Evolutionary conservation across 371 early-diverging fungal species (phyloP), one percentile per base, ranked within the genome.

Genomic region (Phascolomyces articulosus): DNA sequence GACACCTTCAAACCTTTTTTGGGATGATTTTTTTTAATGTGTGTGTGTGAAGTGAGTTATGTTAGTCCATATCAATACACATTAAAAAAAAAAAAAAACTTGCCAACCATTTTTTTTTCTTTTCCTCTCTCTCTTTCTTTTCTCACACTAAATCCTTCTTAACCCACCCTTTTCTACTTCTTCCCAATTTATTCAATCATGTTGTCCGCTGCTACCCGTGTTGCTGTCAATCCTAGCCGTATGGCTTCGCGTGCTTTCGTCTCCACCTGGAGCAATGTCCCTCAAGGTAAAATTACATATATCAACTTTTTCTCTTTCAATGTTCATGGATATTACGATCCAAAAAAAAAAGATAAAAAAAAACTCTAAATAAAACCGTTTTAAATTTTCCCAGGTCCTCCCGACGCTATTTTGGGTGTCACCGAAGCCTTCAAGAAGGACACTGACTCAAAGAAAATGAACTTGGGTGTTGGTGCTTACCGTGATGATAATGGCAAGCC

Each of bases 401-500:
- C 98, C 55, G 98, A 98, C 79, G 92, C 97, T 28, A 98, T 98
- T 74, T 89, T 98, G 63, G 95, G 94, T 69, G 93, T 98, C 63
- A 95, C 95, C 59, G 99, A 97, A 75, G 98, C 98, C 26, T 98
- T 90, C 89, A 96, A 94, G 90, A 90, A 85, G 66, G 97, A 98
- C 73, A 79, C 78, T 53, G 90, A 94, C 75, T 78, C 95, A 15
- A 84, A 83, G 67, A 98, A 98, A 90, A 98, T 98, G 91, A 98
- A 98, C 87, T 85, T 98, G 63, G 97, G 98, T 71, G 98, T 97
- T 27, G 99, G 99, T 73, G 99, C 98, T 40, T 98, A 97, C 85
- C 92, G 98, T 74, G 95, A 96, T 73, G 97, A 98, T 80, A 83
- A 81, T 58, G 95, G 95, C 67, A 93, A 95, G 83, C 98, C 98